Conservation (phyloP, 2,329 filamentous ascomycete species). For the Colletotrichum euphorbiae region DNA sequence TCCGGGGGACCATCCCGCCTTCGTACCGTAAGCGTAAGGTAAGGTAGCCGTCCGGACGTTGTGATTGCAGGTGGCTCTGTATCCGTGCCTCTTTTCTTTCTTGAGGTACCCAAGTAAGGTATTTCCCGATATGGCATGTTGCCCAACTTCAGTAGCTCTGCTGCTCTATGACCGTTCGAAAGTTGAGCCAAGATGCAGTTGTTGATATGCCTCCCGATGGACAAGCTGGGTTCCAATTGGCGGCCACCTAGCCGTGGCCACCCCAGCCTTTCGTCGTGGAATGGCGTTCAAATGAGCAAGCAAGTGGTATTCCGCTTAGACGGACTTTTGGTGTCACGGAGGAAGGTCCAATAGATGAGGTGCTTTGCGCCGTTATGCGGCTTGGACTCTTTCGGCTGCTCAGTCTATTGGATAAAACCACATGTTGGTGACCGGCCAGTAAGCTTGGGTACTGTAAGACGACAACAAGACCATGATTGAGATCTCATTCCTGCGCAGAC, state of each 20-base stretch:
- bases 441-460: not conserved
- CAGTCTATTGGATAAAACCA: not conserved
- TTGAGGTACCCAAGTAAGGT: not conserved
- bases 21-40: not conserved
- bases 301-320: constrained; percentile 13
- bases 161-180: not conserved
- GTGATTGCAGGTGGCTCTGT: not conserved
- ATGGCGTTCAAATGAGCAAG: not conserved
- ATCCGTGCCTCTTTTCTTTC: not conserved
- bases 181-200: constrained; percentile 5
- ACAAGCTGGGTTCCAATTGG: constrained; percentile 16
- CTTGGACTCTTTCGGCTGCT: not conserved
- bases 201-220: constrained; percentile 1
- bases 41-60: not conserved
- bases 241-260: not conserved
- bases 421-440: not conserved
- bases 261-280: not conserved
- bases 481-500: too few relatives aligned
- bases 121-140: constrained; percentile 18
- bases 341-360: constrained; percentile 7
- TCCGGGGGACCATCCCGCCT: constrained; percentile 3
- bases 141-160: too few relatives aligned
- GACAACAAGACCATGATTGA: not conserved
- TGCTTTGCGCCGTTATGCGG: not conserved
- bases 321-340: constrained; percentile 7